Evolutionary conservation across 441 rosid species (phyloP), one percentile per base, ranked within the genome.

Genomic region (Biscutella laevigata): DNA sequence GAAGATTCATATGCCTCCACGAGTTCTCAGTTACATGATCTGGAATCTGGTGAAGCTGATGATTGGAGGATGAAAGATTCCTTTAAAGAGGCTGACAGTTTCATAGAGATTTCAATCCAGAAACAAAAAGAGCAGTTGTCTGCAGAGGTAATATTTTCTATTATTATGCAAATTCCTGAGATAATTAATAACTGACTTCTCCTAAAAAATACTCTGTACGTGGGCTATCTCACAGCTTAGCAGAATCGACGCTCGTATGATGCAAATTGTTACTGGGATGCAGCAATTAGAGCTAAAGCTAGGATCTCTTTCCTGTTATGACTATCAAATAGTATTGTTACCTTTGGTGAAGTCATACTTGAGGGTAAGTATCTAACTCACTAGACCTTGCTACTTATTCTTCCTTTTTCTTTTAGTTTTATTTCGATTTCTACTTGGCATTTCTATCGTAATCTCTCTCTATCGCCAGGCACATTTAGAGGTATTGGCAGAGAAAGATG

Each of bases 401-500:
- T 34, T 42, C 15, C 55, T 48, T 48, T 53, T 27, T 44, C 28
- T 8, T 46, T 30, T 50, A 9, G 37, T 44, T 22, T 45, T 48
- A 19, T 42, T 63, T 10, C 11, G 13, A 33, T 40, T 37, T 46
- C 44, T 26, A 32, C 49, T 55, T 36, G 42, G 16, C 53, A 25
- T 53, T 45, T 25, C 30, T 22, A 22, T 13, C 48, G 29, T 53
- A 15, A 33, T 72, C 20, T 71, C 41, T 53, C 52, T 48, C 45
- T 54, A 25, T 53, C 63, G 48, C 60, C 51, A 92, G 98, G 81
- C 84, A 54, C 82, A 67, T 72, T 77, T 92, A 74, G 96, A 88
- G 84, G 85, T 80, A 67, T 80, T 86, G 70, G 96, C 92, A 30
- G 95, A 88, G 77, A 88, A 82, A 75, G 86, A 86, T 79, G 98